Conservation (phyloP, 805 yeast species). For the Maudiozyma bulderi region DNA sequence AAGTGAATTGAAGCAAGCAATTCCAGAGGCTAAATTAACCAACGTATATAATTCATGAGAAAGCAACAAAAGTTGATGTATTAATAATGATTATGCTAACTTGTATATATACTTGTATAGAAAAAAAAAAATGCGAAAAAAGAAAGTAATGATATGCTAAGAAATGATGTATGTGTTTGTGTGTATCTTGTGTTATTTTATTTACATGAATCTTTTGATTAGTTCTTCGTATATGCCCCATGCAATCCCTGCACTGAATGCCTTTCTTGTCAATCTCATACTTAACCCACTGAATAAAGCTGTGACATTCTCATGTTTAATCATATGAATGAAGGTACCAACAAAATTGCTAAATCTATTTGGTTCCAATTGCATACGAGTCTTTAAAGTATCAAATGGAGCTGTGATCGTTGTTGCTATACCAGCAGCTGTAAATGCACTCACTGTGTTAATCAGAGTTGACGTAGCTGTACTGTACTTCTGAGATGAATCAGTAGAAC, state of each 20-base stretch:
- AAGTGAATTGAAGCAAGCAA: conserved; percentile 36
- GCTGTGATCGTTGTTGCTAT: conserved; percentile 80
- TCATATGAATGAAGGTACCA: conserved; percentile 32
- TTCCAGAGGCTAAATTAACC: conserved; percentile 3
- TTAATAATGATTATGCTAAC: no score
- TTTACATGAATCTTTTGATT: conserved; percentile 33
- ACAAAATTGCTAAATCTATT: conserved; percentile 33
- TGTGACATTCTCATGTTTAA: conserved; percentile 37
- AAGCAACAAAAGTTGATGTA: no score
- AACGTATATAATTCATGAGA: no score
- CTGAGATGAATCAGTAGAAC: neutral
- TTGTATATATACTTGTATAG: no score
- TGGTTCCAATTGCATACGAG: conserved; percentile 75
- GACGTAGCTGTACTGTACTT: conserved; percentile 32
- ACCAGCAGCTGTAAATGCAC: conserved; percentile 76
- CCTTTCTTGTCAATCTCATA: conserved; percentile 74
- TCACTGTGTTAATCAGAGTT: conserved; percentile 53
- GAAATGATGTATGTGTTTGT: neutral
- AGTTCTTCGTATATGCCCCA: conserved; percentile 96
- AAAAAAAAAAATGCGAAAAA: no score
- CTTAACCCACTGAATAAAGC: conserved; percentile 77
- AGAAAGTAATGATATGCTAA: no score
- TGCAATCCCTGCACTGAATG: conserved; percentile 85
- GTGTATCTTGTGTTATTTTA: neutral
- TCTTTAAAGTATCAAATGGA: conserved; percentile 90